Percentiles rank a stretch among this genome's conserved stretches.
Evolutionary conservation across 2,329 filamentous ascomycete genomes (phyloP).

Genomic region (Teratosphaeria epicoccoides): DNA sequence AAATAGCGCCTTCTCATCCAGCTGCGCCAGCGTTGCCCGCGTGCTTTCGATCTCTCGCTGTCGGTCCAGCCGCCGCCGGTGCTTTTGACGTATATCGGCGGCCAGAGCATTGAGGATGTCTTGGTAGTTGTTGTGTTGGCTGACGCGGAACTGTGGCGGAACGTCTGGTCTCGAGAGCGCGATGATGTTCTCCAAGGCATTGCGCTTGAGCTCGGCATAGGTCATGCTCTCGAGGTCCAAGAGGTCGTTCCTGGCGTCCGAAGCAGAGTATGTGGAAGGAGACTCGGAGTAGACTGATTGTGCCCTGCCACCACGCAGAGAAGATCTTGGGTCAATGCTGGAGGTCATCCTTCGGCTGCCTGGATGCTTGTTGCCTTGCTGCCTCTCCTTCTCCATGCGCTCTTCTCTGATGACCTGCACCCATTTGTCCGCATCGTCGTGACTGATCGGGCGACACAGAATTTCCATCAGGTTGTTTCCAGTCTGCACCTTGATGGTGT

Average conservation of each 20-base stretch:
- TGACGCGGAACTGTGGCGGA: slow-evolving; percentile 58
- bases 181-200: slow-evolving; percentile 87
- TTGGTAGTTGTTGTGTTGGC: slow-evolving; percentile 80
- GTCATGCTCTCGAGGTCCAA: slow-evolving; percentile 81
- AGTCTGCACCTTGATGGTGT: slow-evolving; percentile 93
- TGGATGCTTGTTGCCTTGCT: slow-evolving; percentile 21
- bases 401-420: slow-evolving; percentile 70
- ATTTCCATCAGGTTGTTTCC: slow-evolving; percentile 91
- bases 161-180: slow-evolving; percentile 60
- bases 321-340: slow-evolving; percentile 22
- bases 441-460: slow-evolving; percentile 74
- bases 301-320: slow-evolving; percentile 20
- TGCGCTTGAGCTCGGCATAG: slow-evolving; percentile 86
- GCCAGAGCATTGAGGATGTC: slow-evolving; percentile 97
- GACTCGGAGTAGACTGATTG: slow-evolving; percentile 31
- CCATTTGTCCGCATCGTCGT: slow-evolving; percentile 88
- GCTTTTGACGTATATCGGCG: slow-evolving; percentile 93
- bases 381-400: slow-evolving; percentile 36
- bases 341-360: slow-evolving; percentile 16
- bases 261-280: slow-evolving; percentile 26
- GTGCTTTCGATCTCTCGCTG: slow-evolving; percentile 84
- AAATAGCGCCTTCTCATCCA: slow-evolving; percentile 81
- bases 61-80: slow-evolving; percentile 79
- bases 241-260: slow-evolving; percentile 38
- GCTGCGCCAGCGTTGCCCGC: slow-evolving; percentile 59